Evolutionary conservation across 768 basidiomycete species (phyloP).

Genomic region (Strobilomyces dryophilus): DNA sequence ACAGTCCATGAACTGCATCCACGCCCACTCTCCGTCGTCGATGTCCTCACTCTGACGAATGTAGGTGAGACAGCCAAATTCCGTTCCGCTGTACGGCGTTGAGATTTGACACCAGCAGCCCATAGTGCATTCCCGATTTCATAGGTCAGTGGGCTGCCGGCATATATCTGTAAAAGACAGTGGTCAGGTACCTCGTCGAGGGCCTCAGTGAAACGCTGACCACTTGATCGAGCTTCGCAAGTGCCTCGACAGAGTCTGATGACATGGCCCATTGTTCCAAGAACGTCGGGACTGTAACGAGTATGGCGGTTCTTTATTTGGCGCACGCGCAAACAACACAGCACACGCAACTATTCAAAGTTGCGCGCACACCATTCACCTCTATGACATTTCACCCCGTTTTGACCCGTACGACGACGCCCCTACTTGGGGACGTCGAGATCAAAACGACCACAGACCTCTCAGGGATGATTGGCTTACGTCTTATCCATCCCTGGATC

Average conservation of each 20-base stretch:
- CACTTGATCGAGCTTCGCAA: background rate
- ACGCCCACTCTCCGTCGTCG: slow-evolving; percentile 12
- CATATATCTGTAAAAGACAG: background rate
- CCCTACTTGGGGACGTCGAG: too few species aligned
- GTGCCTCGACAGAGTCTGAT: background rate
- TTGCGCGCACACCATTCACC: too few species aligned
- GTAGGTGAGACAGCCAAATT: slow-evolving; percentile 8
- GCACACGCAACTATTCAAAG: too few species aligned
- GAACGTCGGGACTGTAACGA: slow-evolving; percentile 20
- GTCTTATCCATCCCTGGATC: too few species aligned
- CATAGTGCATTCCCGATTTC: slow-evolving; percentile 10
- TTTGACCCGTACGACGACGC: too few species aligned
- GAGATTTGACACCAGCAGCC: background rate
- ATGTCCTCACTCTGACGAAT: slow-evolving; percentile 1
- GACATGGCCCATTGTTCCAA: slow-evolving; percentile 9
- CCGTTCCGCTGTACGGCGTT: slow-evolving; percentile 13
- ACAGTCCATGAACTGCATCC: slow-evolving; percentile 6
- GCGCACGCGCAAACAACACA: too few species aligned
- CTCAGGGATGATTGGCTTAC: too few species aligned
- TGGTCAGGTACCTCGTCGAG: background rate
- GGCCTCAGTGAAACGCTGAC: background rate
- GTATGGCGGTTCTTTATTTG: too few species aligned
- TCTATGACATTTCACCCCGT: too few species aligned
- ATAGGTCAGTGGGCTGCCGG: slow-evolving; percentile 9
- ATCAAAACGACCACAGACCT: too few species aligned